Evolutionary conservation across 371 early-diverging fungal genomes (phyloP), one percentile per base, ranked within the genome.

Genomic region (Syncephalis fuscata): DNA sequence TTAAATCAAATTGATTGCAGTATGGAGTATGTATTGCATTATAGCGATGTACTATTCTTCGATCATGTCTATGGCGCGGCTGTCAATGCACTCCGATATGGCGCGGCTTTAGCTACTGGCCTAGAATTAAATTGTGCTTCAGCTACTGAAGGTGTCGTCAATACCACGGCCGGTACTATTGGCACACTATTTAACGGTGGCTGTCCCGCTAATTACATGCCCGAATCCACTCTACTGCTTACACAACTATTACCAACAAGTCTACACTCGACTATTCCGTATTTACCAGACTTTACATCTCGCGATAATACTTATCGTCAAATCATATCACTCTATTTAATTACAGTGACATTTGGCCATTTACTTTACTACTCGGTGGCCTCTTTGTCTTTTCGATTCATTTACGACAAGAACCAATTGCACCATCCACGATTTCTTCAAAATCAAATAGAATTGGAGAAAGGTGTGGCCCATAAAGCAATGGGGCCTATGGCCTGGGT

Each of bases 351-450:
- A 22, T 86, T 85, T 51, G 88, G 74, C 38, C 64, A 74, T 53
- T 41, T 81, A 51, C 77, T 90, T 52, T 95, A 95, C 61, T 78
- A 90, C 45, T 42, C 57, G 39, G 71, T 85, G 19, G 82, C 91
- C 0, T 57, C 71, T 4, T 52, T 82, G 21, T 80, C 85, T 25
- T 95, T 87, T 65, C 71, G 69, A 56, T 55, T 82, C 22, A 60
- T 91, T n/a, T 95, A 81, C 63, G 93, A 95, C 61, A 75, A 85
- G 53, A 73, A 74, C 27, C 81, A 80, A 14, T 76, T 78, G 73
- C 80, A 84, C 62, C 92, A 95, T 57, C 93, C 93, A 14, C 88
- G 88, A 59, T 92, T 78, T 53, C 70, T 95, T 48, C 76, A 73
- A 55, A 83, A 89, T 59, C 96, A 95, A 65, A 74, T 92, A 45